Percentiles rank a stretch among this genome's conserved stretches.
These are phyloP conservation scores for Populus nigra DNA, from an alignment of 345 rosid genomes.

Conservation along the genomic window DNA sequence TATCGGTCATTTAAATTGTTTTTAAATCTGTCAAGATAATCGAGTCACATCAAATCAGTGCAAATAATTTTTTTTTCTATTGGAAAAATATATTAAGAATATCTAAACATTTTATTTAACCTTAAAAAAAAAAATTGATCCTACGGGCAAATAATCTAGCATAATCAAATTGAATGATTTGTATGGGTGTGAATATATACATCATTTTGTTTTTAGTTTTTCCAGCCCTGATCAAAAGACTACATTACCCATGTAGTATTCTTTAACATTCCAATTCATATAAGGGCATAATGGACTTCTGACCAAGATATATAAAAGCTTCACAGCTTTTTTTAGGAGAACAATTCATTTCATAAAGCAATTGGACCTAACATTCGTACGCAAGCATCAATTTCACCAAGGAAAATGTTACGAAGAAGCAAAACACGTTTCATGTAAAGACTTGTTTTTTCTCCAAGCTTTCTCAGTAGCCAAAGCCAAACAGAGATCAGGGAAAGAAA, in stretches of 20 bases:
- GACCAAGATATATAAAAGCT: neutral
- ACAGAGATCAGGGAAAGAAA: neutral
- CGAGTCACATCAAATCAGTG: no score
- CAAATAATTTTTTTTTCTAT: no score
- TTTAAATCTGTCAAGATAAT: no score
- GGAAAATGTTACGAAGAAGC: neutral
- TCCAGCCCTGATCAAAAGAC: neutral
- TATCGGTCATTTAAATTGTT: no score
- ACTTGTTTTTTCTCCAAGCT: neutral
- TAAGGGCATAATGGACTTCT: neutral
- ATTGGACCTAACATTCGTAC: conserved; percentile 3
- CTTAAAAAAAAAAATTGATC: no score
- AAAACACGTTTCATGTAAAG: neutral
- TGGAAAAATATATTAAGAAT: no score
- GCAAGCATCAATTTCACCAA: conserved; percentile 2
- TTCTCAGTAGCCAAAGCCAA: conserved; percentile 2
- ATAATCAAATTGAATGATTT: no score
- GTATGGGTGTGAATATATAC: no score
- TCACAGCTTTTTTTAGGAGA: neutral
- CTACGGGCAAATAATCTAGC: no score
- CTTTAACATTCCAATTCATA: neutral
- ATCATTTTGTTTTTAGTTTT: no score
- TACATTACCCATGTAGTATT: neutral
- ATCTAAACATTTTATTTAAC: no score
- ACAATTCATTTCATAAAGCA: neutral